A percentile compares a stretch with the other conserved stretches of the same genome.
Conservation (phyloP, 2,329 filamentous ascomycete species). For the Purpureocillium takamizusanense region DNA sequence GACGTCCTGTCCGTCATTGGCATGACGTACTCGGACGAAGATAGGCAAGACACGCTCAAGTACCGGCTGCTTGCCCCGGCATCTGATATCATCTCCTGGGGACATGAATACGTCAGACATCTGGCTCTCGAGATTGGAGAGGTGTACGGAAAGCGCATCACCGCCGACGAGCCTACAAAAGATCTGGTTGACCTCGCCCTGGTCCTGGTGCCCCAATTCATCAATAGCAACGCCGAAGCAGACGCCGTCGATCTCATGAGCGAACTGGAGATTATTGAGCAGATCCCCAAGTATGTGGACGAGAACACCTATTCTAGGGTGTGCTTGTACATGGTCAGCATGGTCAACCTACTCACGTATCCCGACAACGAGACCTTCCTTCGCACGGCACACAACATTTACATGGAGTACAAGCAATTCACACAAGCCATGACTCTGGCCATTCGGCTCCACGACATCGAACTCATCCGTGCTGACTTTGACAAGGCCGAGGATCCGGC, state of each 20-base stretch:
- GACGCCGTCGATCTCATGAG: conserved; percentile 96
- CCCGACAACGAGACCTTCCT: conserved; percentile 96
- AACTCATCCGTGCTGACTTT: conserved; percentile 76
- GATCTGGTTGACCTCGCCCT: conserved; percentile 81
- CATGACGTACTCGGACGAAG: conserved; percentile 98
- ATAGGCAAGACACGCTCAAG: conserved; percentile 90
- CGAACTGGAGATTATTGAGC: conserved; percentile 93
- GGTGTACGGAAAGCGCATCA: conserved; percentile 81
- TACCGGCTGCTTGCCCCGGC: conserved; percentile 85
- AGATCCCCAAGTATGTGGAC: conserved; percentile 82
- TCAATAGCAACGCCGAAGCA: conserved; percentile 95
- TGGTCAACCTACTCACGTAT: conserved; percentile 95
- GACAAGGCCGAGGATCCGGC: conserved; percentile 70
- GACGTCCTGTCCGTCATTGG: conserved; percentile 96
- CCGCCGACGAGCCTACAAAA: conserved; percentile 72
- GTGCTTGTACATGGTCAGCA: conserved; percentile 96
- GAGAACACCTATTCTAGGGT: conserved; percentile 89
- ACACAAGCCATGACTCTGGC: conserved; percentile 90
- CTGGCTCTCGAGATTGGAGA: conserved; percentile 91
- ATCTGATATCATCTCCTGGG: conserved; percentile 92
- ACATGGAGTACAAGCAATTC: conserved; percentile 85
- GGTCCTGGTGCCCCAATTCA: conserved; percentile 82
- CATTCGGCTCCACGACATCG: conserved; percentile 81
- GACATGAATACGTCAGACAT: conserved; percentile 96
- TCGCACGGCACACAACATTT: conserved; percentile 85